Percentiles rank a stretch among this genome's conserved stretches.
Conservation (phyloP, 257 asterid genomes). For the Linaria vulgaris region DNA sequence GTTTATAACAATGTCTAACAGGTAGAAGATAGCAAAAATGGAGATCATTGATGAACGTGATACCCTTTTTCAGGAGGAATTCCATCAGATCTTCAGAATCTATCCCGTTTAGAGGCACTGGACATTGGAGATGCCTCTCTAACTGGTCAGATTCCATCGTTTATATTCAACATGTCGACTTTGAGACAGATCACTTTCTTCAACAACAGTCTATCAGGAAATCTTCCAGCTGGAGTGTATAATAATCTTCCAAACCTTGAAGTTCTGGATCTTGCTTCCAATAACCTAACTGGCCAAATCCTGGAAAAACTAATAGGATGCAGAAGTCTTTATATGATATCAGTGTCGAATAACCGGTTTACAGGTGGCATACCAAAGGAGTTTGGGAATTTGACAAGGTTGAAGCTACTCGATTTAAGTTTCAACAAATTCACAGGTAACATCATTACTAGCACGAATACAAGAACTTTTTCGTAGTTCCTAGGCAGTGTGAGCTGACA, state of each 20-base stretch:
- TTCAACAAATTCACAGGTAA: slow-evolving; percentile 38
- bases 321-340: slow-evolving; percentile 34
- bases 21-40: too few species aligned
- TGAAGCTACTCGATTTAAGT: slow-evolving; percentile 17
- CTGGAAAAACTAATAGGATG: slow-evolving; percentile 42
- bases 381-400: slow-evolving; percentile 36
- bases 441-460: too few species aligned
- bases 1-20: not conserved
- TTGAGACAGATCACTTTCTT: too few species aligned
- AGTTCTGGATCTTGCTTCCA: too few species aligned
- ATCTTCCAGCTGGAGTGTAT: too few species aligned
- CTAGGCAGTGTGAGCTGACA: too few species aligned
- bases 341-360: not conserved
- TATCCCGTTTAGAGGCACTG: slow-evolving; percentile 4
- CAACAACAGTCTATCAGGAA: too few species aligned
- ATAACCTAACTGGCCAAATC: slow-evolving; percentile 17
- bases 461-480: too few species aligned
- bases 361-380: slow-evolving; percentile 35
- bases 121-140: too few species aligned
- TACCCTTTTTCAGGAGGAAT: slow-evolving; percentile 12
- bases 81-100: slow-evolving; percentile 15
- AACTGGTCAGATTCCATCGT: too few species aligned
- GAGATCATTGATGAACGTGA: not conserved
- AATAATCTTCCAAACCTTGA: too few species aligned
- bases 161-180: too few species aligned